phyloP scores from a whole-genome alignment of 306 rosid genomes.

The Bauhinia variegata region DNA sequence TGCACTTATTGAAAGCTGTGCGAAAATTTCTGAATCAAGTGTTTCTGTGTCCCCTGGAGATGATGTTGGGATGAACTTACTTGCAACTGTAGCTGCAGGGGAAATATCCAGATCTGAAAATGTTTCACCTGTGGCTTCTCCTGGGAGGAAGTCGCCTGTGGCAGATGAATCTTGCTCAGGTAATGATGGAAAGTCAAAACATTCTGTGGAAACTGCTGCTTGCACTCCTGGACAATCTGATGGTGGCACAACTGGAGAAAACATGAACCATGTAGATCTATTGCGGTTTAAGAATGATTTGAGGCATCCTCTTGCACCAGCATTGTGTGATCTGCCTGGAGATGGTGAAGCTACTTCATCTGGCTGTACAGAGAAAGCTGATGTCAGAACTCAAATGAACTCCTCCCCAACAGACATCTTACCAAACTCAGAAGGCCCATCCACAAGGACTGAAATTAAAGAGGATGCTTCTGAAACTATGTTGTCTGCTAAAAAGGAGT shows the following conservation, averaged over 20 bases:
- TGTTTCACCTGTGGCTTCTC: slow-evolving; percentile 62
- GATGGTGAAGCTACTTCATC: slow-evolving; percentile 45
- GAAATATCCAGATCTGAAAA: slow-evolving; percentile 72
- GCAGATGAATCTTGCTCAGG: slow-evolving; percentile 49
- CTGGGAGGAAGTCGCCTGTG: slow-evolving; percentile 51
- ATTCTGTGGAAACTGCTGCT: slow-evolving; percentile 39
- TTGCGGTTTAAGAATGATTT: slow-evolving; percentile 34
- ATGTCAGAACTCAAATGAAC: slow-evolving; percentile 29
- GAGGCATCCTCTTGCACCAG: slow-evolving; percentile 17
- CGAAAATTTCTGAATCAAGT: slow-evolving; percentile 67
- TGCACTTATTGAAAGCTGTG: slow-evolving; percentile 88
- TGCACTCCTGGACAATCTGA: slow-evolving; percentile 34
- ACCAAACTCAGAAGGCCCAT: slow-evolving; percentile 34
- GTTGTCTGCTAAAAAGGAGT: slow-evolving; percentile 40
- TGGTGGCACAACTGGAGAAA: slow-evolving; percentile 41
- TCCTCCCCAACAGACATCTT: slow-evolving; percentile 30
- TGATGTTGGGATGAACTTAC: slow-evolving; percentile 82
- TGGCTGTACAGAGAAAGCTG: slow-evolving; percentile 38
- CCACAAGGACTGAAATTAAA: slow-evolving; percentile 36
- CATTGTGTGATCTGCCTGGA: slow-evolving; percentile 26
- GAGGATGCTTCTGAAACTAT: slow-evolving; percentile 34
- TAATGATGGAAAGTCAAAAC: slow-evolving; percentile 52
- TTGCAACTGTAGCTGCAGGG: slow-evolving; percentile 86
- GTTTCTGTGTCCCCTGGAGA: slow-evolving; percentile 59
- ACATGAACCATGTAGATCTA: slow-evolving; percentile 22